A percentile compares a stretch with the other conserved stretches of the same genome.
Conservation (phyloP, 495 filamentous ascomycete species). For the Hypoxylon fragiforme region DNA sequence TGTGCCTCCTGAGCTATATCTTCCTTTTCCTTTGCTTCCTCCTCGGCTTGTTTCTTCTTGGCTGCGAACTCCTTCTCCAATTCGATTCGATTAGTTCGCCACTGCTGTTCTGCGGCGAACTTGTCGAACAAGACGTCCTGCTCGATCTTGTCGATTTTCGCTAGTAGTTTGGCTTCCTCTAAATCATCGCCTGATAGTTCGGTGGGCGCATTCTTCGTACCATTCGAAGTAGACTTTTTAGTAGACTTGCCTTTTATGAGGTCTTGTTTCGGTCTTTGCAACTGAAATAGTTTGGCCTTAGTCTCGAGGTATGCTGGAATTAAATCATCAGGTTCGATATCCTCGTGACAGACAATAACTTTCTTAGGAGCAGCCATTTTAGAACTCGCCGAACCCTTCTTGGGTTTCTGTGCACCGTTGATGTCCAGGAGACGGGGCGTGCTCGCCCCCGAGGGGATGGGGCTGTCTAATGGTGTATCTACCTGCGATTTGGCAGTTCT, state of each 20-base stretch:
- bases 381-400: conserved; percentile 12
- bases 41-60: conserved; percentile 40
- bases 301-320: conserved; percentile 73
- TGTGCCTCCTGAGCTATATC: conserved; percentile 28
- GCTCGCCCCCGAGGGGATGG: conserved; percentile 50
- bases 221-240: conserved; percentile 25
- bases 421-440: conserved; percentile 49
- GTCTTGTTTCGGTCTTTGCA: conserved; percentile 63
- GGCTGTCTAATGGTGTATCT: conserved; percentile 53
- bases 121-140: conserved; percentile 86
- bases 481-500: conserved; percentile 39
- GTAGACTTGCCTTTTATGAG: conserved; percentile 50
- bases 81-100: conserved; percentile 67
- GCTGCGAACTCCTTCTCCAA: conserved; percentile 60
- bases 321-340: conserved; percentile 72
- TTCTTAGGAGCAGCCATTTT: conserved; percentile 39
- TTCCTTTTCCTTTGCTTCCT: conserved; percentile 30
- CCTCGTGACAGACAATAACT: conserved; percentile 54
- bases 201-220: not conserved
- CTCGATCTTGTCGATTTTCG: conserved; percentile 75
- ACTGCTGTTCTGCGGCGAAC: conserved; percentile 71
- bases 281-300: conserved; percentile 70
- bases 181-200: conserved; percentile 40
- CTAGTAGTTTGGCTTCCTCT: conserved; percentile 63
- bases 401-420: conserved; percentile 28